These are phyloP conservation scores for Candida lessepsii DNA, from an alignment of 805 yeast genomes.

Conservation along the genomic window DNA sequence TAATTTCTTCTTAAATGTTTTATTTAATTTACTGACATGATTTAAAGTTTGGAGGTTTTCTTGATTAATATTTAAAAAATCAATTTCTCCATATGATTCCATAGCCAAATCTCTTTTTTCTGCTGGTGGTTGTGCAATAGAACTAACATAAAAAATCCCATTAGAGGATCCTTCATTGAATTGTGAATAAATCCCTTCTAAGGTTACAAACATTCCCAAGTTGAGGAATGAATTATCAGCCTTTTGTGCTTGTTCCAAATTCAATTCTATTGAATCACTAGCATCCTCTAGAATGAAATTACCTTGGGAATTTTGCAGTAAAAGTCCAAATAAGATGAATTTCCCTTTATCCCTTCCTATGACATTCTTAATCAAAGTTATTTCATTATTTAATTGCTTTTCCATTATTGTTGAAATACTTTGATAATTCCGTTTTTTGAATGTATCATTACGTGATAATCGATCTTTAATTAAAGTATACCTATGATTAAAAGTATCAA, in stretches of 20 bases:
- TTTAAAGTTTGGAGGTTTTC: constrained; percentile 31
- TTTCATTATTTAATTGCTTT: constrained; percentile 23
- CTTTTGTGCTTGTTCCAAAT: constrained; percentile 59
- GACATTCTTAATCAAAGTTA: constrained; percentile 79
- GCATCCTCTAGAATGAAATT: constrained; percentile 79
- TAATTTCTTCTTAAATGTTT: constrained; percentile 53
- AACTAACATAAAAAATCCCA: constrained; percentile 65
- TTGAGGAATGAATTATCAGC: constrained; percentile 65
- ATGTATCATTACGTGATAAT: constrained; percentile 70
- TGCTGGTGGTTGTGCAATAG: constrained; percentile 84
- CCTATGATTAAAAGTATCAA: constrained; percentile 50
- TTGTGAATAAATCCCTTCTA: constrained; percentile 81
- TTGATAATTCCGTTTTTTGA: constrained; percentile 52
- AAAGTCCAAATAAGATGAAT: constrained; percentile 76
- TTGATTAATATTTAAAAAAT: constrained; percentile 52
- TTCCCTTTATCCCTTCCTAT: constrained; percentile 79
- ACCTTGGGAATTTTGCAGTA: constrained; percentile 63
- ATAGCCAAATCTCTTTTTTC: constrained; percentile 67
- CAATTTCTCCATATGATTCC: constrained; percentile 76
- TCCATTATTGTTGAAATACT: constrained; percentile 44
- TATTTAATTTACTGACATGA: constrained; percentile 56
- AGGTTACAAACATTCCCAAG: constrained; percentile 73
- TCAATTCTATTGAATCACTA: constrained; percentile 69
- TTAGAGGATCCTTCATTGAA: constrained; percentile 45
- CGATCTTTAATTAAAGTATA: constrained; percentile 68